Conservation (phyloP, 768 basidiomycete species). For the Dacryopinax spathularia region DNA sequence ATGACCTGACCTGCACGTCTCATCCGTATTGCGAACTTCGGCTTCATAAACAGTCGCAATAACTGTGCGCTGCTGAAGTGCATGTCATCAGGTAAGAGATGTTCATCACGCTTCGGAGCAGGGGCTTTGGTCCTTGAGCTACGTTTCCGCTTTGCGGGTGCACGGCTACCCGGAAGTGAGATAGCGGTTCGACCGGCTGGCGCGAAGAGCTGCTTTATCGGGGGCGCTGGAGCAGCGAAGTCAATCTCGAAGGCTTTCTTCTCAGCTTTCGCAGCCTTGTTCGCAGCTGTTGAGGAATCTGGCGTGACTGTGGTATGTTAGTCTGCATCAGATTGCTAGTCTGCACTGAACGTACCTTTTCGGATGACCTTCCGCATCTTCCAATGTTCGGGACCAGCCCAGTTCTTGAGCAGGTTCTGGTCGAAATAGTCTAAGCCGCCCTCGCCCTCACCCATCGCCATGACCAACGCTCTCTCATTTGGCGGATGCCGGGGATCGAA, state of each 20-base stretch:
- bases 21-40: slow-evolving; percentile 87
- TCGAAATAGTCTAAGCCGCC: slow-evolving; percentile 82
- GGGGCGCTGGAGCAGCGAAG: slow-evolving; percentile 44
- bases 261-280: slow-evolving; percentile 38
- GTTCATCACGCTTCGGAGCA: slow-evolving; percentile 55
- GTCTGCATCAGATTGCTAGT: slow-evolving; percentile 14
- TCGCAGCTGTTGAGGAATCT: slow-evolving; percentile 19
- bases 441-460: slow-evolving; percentile 65
- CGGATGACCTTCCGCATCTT: slow-evolving; percentile 73
- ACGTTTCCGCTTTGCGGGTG: slow-evolving; percentile 25
- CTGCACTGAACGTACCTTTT: slow-evolving; percentile 40
- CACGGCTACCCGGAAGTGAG: slow-evolving; percentile 42
- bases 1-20: slow-evolving; percentile 44
- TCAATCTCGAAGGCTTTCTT: slow-evolving; percentile 77
- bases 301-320: slow-evolving; percentile 21
- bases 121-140: slow-evolving; percentile 35
- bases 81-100: slow-evolving; percentile 88
- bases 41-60: slow-evolving; percentile 86
- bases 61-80: slow-evolving; percentile 87
- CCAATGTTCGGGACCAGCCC: slow-evolving; percentile 99
- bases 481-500: slow-evolving; percentile 77
- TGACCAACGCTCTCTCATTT: slow-evolving; percentile 63
- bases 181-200: slow-evolving; percentile 61
- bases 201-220: slow-evolving; percentile 63
- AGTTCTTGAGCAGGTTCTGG: slow-evolving; percentile 71